phyloP scores from a whole-genome alignment of 768 basidiomycete species.

The Clavaria fumosa region DNA sequence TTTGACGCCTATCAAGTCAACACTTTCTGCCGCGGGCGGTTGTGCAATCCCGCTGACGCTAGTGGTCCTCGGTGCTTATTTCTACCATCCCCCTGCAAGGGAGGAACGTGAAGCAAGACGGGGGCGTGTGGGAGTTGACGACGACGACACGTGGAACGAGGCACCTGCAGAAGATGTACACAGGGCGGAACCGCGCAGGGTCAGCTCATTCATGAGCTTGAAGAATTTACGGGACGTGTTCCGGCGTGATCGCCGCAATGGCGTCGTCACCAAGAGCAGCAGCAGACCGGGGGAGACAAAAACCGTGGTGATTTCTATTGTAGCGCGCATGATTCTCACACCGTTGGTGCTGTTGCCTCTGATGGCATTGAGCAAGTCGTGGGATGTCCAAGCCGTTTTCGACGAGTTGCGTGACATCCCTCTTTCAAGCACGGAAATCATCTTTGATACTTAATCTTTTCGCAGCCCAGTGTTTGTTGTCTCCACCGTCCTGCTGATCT shows the following conservation, averaged over 20 bases:
- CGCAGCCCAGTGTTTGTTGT: conserved; percentile 76
- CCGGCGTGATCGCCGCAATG: background rate
- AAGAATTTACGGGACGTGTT: too few species aligned
- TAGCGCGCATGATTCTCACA: conserved; percentile 76
- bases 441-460: conserved; percentile 4
- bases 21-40: conserved; percentile 49
- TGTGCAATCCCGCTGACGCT: conserved; percentile 83
- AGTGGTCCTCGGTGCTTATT: conserved; percentile 87
- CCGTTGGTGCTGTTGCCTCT: conserved; percentile 68
- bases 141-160: conserved; percentile 11
- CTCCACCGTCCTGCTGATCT: conserved; percentile 67
- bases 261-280: conserved; percentile 6
- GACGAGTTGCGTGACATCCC: conserved; percentile 44
- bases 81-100: conserved; percentile 33
- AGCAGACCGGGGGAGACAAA: conserved; percentile 53
- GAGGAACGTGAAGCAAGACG: conserved; percentile 2
- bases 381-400: conserved; percentile 45
- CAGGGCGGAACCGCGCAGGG: background rate
- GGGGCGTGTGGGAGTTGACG: conserved; percentile 2
- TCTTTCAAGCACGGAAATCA: conserved; percentile 5
- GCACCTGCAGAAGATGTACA: conserved; percentile 13
- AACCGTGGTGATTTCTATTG: conserved; percentile 72
- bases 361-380: conserved; percentile 46
- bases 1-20: conserved; percentile 51
- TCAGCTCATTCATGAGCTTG: too few species aligned